phyloP scores from a whole-genome alignment of 352 stramenopile genomes.

The Phytophthora meadii region DNA sequence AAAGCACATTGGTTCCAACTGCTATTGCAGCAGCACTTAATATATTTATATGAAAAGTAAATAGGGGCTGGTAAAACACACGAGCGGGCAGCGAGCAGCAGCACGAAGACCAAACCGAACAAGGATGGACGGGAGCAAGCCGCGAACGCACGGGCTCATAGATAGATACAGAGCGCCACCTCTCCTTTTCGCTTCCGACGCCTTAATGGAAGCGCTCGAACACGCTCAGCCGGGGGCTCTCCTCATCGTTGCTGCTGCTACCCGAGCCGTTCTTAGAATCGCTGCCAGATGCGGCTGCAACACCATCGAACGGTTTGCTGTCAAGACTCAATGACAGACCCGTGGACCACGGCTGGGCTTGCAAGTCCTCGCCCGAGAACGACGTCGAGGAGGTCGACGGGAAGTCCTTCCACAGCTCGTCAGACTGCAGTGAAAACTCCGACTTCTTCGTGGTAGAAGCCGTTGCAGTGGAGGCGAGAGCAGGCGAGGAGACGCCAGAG shows the following conservation, averaged over 20 bases:
- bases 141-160: slow-evolving; percentile 46
- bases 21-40: slow-evolving; percentile 37
- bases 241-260: slow-evolving; percentile 60
- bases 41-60: slow-evolving; percentile 90
- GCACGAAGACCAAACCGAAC: slow-evolving; percentile 41
- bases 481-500: slow-evolving; percentile 29
- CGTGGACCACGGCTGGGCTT: slow-evolving; percentile 60
- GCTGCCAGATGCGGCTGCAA: slow-evolving; percentile 16
- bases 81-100: slow-evolving; percentile 40
- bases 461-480: slow-evolving; percentile 23
- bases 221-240: slow-evolving; percentile 81
- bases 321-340: slow-evolving; percentile 72
- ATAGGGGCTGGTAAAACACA: slow-evolving; percentile 70
- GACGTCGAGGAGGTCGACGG: slow-evolving; percentile 39
- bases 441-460: slow-evolving; percentile 37
- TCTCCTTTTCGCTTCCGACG: slow-evolving; percentile 51
- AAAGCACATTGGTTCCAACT: slow-evolving; percentile 25
- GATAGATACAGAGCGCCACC: slow-evolving; percentile 59
- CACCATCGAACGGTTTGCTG: slow-evolving; percentile 49
- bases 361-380: slow-evolving; percentile 51
- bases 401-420: slow-evolving; percentile 86
- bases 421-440: slow-evolving; percentile 68
- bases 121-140: slow-evolving; percentile 32
- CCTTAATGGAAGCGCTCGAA: slow-evolving; percentile 87
- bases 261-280: slow-evolving; percentile 37